Percentiles rank a stretch among this genome's conserved stretches.
These are phyloP conservation scores for Diutina ranongensis DNA, from an alignment of 1,139 yeast species.

Conservation along the genomic window DNA sequence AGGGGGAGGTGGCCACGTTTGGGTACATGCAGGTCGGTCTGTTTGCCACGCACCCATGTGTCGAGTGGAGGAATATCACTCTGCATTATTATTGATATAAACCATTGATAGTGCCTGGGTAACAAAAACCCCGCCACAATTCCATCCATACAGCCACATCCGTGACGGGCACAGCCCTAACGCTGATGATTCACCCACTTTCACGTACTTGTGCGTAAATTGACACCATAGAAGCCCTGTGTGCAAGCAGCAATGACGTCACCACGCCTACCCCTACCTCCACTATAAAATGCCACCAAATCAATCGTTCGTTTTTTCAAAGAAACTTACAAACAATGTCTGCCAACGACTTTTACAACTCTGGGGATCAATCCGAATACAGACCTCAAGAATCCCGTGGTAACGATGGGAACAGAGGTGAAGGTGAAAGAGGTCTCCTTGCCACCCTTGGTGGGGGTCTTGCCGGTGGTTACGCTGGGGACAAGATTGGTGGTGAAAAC, in stretches of 20 bases:
- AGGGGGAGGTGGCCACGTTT: too few species aligned
- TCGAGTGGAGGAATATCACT: too few species aligned
- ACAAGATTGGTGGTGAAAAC: constrained; percentile 8
- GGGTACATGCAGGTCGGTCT: too few species aligned
- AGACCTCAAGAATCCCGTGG: background rate
- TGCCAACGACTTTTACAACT: constrained; percentile 6
- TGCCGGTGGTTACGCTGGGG: constrained; percentile 26
- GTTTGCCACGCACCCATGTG: too few species aligned
- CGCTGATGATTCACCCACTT: background rate
- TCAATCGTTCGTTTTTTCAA: background rate
- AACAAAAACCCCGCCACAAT: too few species aligned
- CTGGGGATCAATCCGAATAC: constrained; percentile 5
- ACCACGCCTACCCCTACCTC: too few species aligned
- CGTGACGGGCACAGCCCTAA: too few species aligned
- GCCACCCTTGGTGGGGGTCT: constrained; percentile 5
- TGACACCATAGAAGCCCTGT: background rate
- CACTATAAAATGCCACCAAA: background rate
- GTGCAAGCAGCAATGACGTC: too few species aligned
- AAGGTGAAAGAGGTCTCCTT: constrained; percentile 1
- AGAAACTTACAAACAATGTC: background rate
- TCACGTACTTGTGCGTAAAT: background rate
- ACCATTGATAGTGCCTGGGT: too few species aligned
- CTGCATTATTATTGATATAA: too few species aligned
- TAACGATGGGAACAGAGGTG: background rate
- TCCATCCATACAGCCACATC: background rate